Percentiles rank a stretch among this genome's conserved stretches.
These are phyloP conservation scores for Balakata baccata DNA, from an alignment of 345 rosid species.

Conservation along the genomic window DNA sequence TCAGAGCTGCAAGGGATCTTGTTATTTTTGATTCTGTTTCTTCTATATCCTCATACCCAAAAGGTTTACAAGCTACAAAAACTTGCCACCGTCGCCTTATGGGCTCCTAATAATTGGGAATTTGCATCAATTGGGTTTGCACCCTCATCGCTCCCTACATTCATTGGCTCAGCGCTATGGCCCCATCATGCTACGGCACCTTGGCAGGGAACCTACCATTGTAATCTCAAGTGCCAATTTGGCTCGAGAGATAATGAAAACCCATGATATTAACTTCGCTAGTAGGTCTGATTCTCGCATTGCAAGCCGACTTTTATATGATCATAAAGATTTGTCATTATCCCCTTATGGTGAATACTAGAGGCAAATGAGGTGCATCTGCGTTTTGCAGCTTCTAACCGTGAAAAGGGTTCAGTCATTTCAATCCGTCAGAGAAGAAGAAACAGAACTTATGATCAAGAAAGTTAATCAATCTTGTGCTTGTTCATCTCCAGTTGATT, in stretches of 20 bases:
- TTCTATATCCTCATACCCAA: background rate
- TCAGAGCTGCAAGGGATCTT: background rate
- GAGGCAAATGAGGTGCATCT: background rate
- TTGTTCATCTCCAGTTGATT: background rate
- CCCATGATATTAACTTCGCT: background rate
- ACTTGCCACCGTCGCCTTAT: background rate
- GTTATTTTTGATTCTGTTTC: background rate
- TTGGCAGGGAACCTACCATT: background rate
- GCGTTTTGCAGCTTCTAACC: background rate
- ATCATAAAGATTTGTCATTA: background rate
- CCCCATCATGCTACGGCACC: background rate
- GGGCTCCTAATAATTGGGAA: no score
- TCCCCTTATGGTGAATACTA: background rate
- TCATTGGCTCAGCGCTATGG: background rate
- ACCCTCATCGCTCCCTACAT: background rate
- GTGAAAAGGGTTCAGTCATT: no score
- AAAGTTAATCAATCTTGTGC: no score
- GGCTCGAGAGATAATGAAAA: background rate
- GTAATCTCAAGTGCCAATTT: background rate
- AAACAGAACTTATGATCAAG: no score
- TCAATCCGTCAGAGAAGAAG: no score
- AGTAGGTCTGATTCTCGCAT: background rate
- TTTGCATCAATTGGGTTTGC: no score
- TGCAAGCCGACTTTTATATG: background rate
- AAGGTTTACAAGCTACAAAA: background rate